Percentiles rank a stretch among this genome's conserved stretches.
Conservation (phyloP, 2,329 filamentous ascomycete genomes). For the Diplodia scrobiculata region DNA sequence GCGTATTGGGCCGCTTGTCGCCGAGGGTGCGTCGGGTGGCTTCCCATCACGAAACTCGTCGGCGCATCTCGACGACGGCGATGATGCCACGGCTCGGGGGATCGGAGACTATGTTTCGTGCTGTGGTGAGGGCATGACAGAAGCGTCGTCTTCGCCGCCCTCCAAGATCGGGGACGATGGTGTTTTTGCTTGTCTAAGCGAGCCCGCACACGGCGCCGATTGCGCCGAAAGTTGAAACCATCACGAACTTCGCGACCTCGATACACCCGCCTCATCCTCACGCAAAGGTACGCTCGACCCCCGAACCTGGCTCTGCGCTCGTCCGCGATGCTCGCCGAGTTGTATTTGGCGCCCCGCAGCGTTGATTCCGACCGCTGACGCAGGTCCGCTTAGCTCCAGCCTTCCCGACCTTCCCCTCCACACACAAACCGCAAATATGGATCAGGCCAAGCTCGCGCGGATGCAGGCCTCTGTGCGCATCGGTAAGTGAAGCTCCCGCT, state of each 20-base stretch:
- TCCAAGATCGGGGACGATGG: conserved; percentile 11
- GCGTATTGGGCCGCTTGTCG: conserved; percentile 1
- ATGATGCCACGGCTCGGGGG: neutral
- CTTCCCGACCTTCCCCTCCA: conserved; percentile 27
- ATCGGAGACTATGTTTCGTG: neutral
- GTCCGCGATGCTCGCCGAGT: conserved; percentile 13
- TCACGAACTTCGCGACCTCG: conserved; percentile 29
- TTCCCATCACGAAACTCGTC: neutral
- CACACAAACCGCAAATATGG: conserved; percentile 45
- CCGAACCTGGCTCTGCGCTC: neutral
- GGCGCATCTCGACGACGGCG: neutral
- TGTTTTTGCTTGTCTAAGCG: conserved; percentile 29
- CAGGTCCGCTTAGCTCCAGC: conserved; percentile 21
- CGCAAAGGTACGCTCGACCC: conserved; percentile 26
- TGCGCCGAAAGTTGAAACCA: conserved; percentile 29
- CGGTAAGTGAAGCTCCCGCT: conserved; percentile 40
- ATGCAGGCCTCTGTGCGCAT: conserved; percentile 51
- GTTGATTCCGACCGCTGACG: conserved; percentile 14
- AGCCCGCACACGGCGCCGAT: conserved; percentile 29
- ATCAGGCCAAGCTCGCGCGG: conserved; percentile 51
- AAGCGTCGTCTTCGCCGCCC: neutral
- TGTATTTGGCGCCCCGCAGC: neutral
- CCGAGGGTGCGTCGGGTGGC: conserved; percentile 7
- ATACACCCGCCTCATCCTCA: conserved; percentile 29
- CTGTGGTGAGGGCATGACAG: neutral